Evolutionary conservation across 1,284 basidiomycete species (phyloP).

Genomic region (Ustilago bromivora): DNA sequence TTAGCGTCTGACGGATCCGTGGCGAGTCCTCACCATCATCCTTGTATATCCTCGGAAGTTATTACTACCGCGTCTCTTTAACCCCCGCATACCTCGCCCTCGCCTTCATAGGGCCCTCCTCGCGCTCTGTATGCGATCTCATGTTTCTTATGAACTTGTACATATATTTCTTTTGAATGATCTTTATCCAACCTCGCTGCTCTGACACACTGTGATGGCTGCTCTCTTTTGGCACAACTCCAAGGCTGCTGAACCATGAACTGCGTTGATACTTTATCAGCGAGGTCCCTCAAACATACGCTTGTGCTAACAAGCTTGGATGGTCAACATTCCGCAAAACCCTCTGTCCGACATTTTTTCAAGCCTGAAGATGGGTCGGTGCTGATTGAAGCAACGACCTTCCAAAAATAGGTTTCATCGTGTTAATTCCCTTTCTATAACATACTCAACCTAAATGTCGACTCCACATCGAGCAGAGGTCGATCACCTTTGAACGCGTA

Average conservation of each 20-base stretch:
- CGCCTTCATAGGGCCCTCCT: not conserved
- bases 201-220: not conserved
- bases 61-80: not conserved
- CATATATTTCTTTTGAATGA: constrained; percentile 6
- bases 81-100: not conserved
- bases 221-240: not conserved
- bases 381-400: too few relatives aligned
- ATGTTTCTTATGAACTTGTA: constrained; percentile 7
- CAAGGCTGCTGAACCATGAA: not conserved
- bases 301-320: not conserved
- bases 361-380: too few relatives aligned
- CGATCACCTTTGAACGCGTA: constrained; percentile 43
- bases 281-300: not conserved
- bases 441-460: not conserved
- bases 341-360: not conserved
- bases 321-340: not conserved
- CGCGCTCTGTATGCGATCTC: not conserved
- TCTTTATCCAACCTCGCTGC: not conserved
- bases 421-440: too few relatives aligned
- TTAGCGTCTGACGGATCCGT: not conserved
- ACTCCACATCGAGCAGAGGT: constrained; percentile 18
- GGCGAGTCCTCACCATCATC: not conserved
- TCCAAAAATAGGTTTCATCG: too few relatives aligned
- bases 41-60: not conserved
- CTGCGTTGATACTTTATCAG: too few relatives aligned